These are phyloP conservation scores for Smithsoniella earleae DNA, from an alignment of 163 green algal species.

Conservation along the genomic window DNA sequence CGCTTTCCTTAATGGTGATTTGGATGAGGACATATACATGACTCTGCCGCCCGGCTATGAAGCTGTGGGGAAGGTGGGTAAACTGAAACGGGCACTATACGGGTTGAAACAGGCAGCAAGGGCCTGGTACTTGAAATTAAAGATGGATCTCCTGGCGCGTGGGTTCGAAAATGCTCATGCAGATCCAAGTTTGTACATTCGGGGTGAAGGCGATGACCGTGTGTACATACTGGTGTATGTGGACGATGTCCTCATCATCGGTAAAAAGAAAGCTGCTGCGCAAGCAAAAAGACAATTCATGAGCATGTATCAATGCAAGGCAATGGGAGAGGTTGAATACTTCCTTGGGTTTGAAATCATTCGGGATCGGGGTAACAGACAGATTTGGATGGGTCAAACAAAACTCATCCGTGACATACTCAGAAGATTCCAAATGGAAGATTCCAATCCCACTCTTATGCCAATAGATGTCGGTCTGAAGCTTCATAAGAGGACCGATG, in stretches of 20 bases:
- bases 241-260: conserved; percentile 43
- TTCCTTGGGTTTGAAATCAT: conserved; percentile 44
- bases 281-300: no score
- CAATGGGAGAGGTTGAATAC: conserved; percentile 31
- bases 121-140: conserved; percentile 38
- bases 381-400: not conserved
- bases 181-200: conserved; percentile 6
- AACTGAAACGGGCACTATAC: conserved; percentile 41
- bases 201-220: no score
- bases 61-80: conserved; percentile 26
- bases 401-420: not conserved
- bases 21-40: conserved; percentile 2
- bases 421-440: not conserved
- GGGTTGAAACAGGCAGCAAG: conserved; percentile 42
- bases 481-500: no score
- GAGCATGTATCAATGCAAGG: no score
- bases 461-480: not conserved
- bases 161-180: conserved; percentile 33
- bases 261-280: not conserved
- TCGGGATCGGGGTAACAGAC: conserved; percentile 26
- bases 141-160: conserved; percentile 28
- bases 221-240: conserved; percentile 38
- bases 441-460: not conserved
- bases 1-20: not conserved
- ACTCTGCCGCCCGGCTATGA: not conserved